Evolutionary conservation across 306 rosid genomes (phyloP), one percentile per base, ranked within the genome.

Genomic region (Trifolium dubium): DNA sequence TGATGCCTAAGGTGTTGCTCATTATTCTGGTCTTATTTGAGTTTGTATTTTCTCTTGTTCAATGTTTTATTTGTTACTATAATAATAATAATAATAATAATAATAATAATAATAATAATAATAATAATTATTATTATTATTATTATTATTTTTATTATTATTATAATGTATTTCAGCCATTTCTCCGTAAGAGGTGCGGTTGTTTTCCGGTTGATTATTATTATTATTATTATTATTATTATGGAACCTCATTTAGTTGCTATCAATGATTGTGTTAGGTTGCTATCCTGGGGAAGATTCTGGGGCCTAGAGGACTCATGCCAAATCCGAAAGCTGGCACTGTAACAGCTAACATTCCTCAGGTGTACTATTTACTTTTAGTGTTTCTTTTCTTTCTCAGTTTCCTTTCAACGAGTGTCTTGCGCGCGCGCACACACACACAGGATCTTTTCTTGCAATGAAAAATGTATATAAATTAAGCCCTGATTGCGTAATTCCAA

Each of bases 281-380:
- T 83, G 99, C 99, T 64, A 90, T 86, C 83, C 89, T 95, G 2
- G 99, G 99, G 67, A 95, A 95, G 80, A 91, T 95, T 89, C 85
- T 95, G 72, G 99, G 99, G 60, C 99, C 99, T 55, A 90, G 99
- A 85, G 99, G 99, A 74, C 90, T 95, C 82, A 95, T 95, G 99
- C 99, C 99, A 64, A 95, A 95, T 86, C 99, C 99, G 2, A 95
- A 95, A 87, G 99, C 99, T 76, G 99, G 99, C 72, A 95, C 99
- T 4, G 99, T 95, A 63, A 88, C 99, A 8, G 80, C 99, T 14
- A 95, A 95, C 65, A 95, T 95, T 44, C 96, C 98, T 79, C 98
- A 90, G 99, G 98, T 95, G 65, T 62, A 59, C 43, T 69, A 58
- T 74, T 61, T 14, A 31, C 67, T 54, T 64, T 4, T 64, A 17